A percentile compares a stretch with the other conserved stretches of the same genome.
Conservation (phyloP, 768 basidiomycete genomes). For the Termitomyces sp. region DNA sequence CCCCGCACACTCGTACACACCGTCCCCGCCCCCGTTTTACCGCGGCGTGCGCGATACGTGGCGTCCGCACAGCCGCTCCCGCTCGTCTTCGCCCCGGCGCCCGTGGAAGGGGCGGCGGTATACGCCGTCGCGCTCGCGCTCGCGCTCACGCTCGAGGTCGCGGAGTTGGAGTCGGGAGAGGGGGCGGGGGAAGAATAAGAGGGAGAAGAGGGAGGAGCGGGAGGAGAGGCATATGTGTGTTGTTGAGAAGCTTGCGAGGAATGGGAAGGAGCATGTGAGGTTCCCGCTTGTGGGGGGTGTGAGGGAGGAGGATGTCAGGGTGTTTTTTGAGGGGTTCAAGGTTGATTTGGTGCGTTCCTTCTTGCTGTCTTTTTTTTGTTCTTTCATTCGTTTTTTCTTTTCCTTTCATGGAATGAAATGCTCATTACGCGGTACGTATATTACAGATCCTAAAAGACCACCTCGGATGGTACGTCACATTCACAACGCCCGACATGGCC, state of each 20-base stretch:
- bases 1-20: neutral
- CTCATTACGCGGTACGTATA: neutral
- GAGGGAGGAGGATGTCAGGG: conserved; percentile 62
- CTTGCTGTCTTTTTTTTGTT: too few relatives aligned
- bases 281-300: conserved; percentile 40
- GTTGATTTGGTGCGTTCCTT: conserved; percentile 72
- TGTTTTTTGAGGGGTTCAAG: conserved; percentile 67
- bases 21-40: neutral
- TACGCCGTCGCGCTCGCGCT: neutral
- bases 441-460: conserved; percentile 68
- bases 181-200: conserved; percentile 12
- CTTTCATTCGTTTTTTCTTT: conserved; percentile 9
- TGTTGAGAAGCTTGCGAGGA: conserved; percentile 50
- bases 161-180: conserved; percentile 5
- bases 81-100: too few relatives aligned
- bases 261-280: conserved; percentile 64
- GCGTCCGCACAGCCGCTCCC: too few relatives aligned
- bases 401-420: neutral
- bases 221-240: conserved; percentile 37
- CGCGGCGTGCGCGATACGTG: neutral
- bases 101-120: conserved; percentile 17
- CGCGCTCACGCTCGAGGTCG: conserved; percentile 16
- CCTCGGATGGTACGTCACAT: conserved; percentile 79
- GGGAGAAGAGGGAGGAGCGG: conserved; percentile 23
- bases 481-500: conserved; percentile 58